phyloP scores from a whole-genome alignment of 1,139 yeast genomes.

The Suhomyces coccinellae region DNA sequence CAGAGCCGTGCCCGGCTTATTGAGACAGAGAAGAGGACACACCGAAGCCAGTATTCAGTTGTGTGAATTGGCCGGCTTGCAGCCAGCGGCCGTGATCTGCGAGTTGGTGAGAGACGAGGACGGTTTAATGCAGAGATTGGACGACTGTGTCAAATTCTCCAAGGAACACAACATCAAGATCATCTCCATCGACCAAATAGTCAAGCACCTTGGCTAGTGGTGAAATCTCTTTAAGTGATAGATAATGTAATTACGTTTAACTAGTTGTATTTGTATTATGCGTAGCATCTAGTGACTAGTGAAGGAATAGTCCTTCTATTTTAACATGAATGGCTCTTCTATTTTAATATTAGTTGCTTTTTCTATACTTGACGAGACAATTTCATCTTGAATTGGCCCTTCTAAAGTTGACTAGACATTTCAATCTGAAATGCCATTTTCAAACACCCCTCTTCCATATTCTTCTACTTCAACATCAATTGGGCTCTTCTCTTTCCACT shows the following conservation, averaged over 20 bases:
- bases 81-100: conserved; percentile 90
- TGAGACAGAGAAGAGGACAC: conserved; percentile 86
- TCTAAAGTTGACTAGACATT: too few relatives aligned
- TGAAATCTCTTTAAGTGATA: background rate
- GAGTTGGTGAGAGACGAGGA: conserved; percentile 92
- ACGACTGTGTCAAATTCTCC: conserved; percentile 77
- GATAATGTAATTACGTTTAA: background rate
- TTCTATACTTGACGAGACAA: too few relatives aligned
- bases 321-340: too few relatives aligned
- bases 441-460: too few relatives aligned
- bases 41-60: conserved; percentile 97
- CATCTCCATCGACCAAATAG: conserved; percentile 79
- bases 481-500: conserved; percentile 95
- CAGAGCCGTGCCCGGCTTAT: conserved; percentile 86
- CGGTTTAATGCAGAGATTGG: conserved; percentile 93
- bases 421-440: too few relatives aligned
- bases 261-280: background rate
- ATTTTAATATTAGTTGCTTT: too few relatives aligned
- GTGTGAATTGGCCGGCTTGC: conserved; percentile 71
- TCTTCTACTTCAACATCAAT: conserved; percentile 57
- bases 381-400: too few relatives aligned
- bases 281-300: too few relatives aligned
- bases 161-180: conserved; percentile 63
- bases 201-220: conserved; percentile 26
- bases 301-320: too few relatives aligned